Base-by-base conservation (phyloP, 108 stramenopile genomes). In the Cyclotella cryptica region DNA sequence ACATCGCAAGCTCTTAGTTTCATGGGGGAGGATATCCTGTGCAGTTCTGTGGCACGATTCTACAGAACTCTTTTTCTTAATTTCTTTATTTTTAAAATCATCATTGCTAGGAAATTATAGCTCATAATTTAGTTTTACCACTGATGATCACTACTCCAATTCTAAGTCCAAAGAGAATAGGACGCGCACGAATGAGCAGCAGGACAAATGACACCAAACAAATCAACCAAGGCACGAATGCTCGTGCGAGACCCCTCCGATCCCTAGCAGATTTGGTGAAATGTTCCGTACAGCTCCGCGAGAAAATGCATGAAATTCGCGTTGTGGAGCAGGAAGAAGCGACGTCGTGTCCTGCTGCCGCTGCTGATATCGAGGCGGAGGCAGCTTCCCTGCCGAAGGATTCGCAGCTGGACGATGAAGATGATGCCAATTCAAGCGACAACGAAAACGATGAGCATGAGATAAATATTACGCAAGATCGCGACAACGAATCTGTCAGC, bases 191-290 rank as follows among this genome's bases (percentile, higher is more conserved):
- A 21, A 27, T 5, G 17, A 10, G 39, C 8, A 52, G 7, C 14
- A 39, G 51, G 45, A 30, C 39, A 26, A 39, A 24, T 27, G 29
- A 66, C 39, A 9, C 12, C 42, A 51, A 78, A 39, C n/a, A n/a
- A n/a, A n/a, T n/a, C n/a, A n/a, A 39, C 43, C 19, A 17, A 8
- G 0, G 51, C 45, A 19, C 13, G 52, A 2, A 2, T 18, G 27
- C n/a, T 17, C 19, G 46, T 8, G 15, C 19, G 39, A 69, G 40
- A 44, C 39, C 24, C 13, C 7, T 54, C 63, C 52, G 54, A 10
- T 72, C 78, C 27, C 67, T 79, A 65, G 78, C 78, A 18, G 78
- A 79, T 72, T 62, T 79, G 15, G 71, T 60, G 0, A 47, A 45
- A 72, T 60, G 64, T 44, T 72, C 78, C 0, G 71, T 42, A 1